These are phyloP conservation scores for Rosa chinensis DNA, from an alignment of 306 rosid genomes.

Conservation along the genomic window DNA sequence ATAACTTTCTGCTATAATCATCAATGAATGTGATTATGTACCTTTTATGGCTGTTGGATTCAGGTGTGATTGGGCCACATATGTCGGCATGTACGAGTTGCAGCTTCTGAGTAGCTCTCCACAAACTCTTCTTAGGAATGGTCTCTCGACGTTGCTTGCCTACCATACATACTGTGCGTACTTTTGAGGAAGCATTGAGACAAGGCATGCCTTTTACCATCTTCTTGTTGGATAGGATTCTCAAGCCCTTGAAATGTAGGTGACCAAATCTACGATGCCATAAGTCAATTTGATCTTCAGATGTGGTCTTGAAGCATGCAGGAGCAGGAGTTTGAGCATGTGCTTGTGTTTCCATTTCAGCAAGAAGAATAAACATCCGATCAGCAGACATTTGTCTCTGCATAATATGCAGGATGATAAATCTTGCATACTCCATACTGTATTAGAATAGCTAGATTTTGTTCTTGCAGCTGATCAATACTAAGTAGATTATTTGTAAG, in stretches of 20 bases:
- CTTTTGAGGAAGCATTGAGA: neutral
- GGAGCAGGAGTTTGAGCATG: no score
- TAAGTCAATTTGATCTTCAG: no score
- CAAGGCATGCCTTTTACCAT: neutral
- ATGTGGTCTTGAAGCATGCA: no score
- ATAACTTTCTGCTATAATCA: no score
- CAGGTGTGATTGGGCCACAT: neutral
- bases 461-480: no score
- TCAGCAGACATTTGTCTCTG: neutral
- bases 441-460: no score
- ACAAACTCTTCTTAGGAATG: neutral
- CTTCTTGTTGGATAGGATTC: neutral
- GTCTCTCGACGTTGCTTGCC: neutral
- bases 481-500: neutral
- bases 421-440: no score
- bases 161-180: neutral
- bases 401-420: neutral
- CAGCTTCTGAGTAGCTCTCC: neutral
- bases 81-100: neutral
- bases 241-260: no score
- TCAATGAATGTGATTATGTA: no score
- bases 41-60: no score
- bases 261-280: no score
- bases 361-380: neutral
- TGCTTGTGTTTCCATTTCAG: no score